Evolutionary conservation across 257 asterid genomes (phyloP), one percentile per base, ranked within the genome.

Genomic region (Voacanga thouarsii): DNA sequence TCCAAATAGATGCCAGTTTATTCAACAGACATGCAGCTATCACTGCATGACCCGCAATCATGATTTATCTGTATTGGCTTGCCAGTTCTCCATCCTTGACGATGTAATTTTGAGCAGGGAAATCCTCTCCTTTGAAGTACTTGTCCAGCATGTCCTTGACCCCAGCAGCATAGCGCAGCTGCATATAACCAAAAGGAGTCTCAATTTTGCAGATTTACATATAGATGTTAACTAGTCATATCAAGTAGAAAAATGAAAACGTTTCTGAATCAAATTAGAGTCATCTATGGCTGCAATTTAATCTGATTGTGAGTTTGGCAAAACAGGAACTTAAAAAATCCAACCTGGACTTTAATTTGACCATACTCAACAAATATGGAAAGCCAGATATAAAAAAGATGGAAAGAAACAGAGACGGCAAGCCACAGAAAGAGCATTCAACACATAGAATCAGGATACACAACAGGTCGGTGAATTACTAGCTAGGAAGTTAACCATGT

Each of bases 71-170:
- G 65, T 93, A 96, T 74, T 96, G 99, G 86, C 92, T 86, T 7
- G 99, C 99, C 47, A 96, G 86, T 65, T 96, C 94, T 41, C 99
- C 99, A 68, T 96, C 97, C 94, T 96, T 96, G 84, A 96, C 99
- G 77, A 96, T 93, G 94, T 96, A 96, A 80, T 96, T 59, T 55
- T 89, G 94, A 16, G 86, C 41, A 5, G 98, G 97, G 78, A 96
- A 96, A 47, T 96, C 99, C 75, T 93, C 90, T 45, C 99, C 99
- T 87, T 89, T 96, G 95, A 96, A 96, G 74, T 96, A 96, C 82
- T 87, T 80, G 21, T 93, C 97, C 84, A 96, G 92, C 99, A 96
- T 96, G 89, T 93, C 99, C 90, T 92, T 96, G 1, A 81, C 83
- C 73, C 99, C 98, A 37, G 92, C 98, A 19, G 99, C 99, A 70